Evolutionary conservation across 2,329 filamentous ascomycete species (phyloP).

Genomic region (Beauveria sp.): DNA sequence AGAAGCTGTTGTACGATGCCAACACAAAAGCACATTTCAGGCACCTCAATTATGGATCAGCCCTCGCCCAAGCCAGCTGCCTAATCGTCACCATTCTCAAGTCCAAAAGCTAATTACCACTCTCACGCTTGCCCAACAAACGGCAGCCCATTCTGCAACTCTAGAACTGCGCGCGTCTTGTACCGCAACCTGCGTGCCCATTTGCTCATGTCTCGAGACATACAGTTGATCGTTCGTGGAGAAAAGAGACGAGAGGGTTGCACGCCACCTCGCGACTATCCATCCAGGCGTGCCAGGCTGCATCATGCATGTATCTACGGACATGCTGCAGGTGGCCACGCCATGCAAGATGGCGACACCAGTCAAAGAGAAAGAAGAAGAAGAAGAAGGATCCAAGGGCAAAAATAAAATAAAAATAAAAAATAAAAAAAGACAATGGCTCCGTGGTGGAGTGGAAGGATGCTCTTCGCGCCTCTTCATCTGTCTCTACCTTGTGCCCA

Average conservation of each 20-base stretch:
- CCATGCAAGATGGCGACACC: neutral
- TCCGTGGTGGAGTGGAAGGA: neutral
- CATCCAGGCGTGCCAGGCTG: neutral
- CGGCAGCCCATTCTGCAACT: neutral
- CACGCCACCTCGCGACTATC: neutral
- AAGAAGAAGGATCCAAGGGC: neutral
- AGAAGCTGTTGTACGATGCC: no score
- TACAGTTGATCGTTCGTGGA: neutral
- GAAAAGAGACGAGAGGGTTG: conserved; percentile 2
- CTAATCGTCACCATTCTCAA: neutral
- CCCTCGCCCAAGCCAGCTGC: neutral
- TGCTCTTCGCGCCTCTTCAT: neutral
- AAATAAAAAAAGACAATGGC: neutral
- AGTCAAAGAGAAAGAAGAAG: neutral
- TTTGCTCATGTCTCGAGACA: neutral
- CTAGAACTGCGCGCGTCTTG: neutral
- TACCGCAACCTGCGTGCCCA: neutral
- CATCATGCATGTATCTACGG: neutral
- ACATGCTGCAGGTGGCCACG: neutral
- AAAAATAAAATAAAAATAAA: neutral
- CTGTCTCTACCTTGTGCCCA: neutral
- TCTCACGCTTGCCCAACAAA: neutral
- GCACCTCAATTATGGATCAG: neutral
- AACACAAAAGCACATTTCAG: no score
- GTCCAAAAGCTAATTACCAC: neutral